Base-by-base conservation (phyloP, 2,329 filamentous ascomycete species). In the Pseudocercospora crystallina region DNA sequence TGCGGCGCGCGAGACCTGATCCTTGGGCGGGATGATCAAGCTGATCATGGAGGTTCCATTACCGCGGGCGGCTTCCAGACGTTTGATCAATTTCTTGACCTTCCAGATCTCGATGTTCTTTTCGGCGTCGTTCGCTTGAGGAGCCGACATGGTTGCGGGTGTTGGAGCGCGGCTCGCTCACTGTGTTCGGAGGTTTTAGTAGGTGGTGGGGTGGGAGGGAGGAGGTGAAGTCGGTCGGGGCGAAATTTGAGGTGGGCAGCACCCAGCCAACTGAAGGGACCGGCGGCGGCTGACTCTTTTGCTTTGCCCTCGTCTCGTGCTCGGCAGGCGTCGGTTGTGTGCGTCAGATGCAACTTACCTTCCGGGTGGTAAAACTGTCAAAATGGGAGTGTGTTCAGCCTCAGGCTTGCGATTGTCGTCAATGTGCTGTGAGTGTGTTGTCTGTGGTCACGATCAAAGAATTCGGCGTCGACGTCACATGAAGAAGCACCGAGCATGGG, bases 11-110 rank as follows among this genome's bases (percentile, higher is more conserved):
- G 94, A 97, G 59, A 99, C 83, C 77, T 99, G 94, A 74, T 96
- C 91, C 84, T 99, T 99, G 64, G 94, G 94, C 54, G 94, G 94
- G 70, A 99, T 97, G 67, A 99, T 96, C 75, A 99, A 83, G 60
- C 92, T 97, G 76, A 99, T 99, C 94, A 99, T 99, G 79, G 87
- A 92, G 60, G 94, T 99, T 78, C 94, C 94, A 83, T 99, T 99
- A 72, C 94, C 94, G 72, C 95, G 84, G 64, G 95, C 95, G 58
- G 90, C 88, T 76, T 97, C 94, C 66, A 99, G 89, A 67, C 94
- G 89, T 79, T 97, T 99, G 78, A 99, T 96, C 70, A 99, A 80
- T 81, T 99, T 99, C 83, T 99, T 99, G 71, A 99, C 91, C 86
- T 99, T 96, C 89, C 87, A 91, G 78, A 87, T 87, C 75, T 87